A percentile compares a stretch with the other conserved stretches of the same genome.
phyloP scores from a whole-genome alignment of 768 basidiomycete genomes.

The Candolleomyces aberdarensis region DNA sequence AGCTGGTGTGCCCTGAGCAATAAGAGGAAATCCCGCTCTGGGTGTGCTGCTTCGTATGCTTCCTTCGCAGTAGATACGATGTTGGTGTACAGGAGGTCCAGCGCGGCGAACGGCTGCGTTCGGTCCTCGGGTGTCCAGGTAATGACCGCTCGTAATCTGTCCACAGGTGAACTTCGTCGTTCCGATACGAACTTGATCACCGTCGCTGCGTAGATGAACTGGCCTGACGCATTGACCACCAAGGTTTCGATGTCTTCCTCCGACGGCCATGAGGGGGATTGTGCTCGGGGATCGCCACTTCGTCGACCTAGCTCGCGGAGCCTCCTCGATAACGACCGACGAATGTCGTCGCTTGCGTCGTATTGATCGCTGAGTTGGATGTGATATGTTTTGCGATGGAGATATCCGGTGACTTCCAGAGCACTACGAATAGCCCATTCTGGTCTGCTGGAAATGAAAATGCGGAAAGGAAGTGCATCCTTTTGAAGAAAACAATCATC shows the following conservation, averaged over 20 bases:
- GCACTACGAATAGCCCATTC: neutral
- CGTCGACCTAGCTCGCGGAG: neutral
- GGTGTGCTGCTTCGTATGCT: neutral
- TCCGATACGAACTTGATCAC: too few relatives aligned
- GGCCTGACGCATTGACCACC: too few relatives aligned
- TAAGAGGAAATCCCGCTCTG: neutral
- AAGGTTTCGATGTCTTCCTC: too few relatives aligned
- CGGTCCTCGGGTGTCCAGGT: too few relatives aligned
- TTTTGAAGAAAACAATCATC: neutral
- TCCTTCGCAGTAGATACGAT: too few relatives aligned
- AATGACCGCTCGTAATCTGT: too few relatives aligned
- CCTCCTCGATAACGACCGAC: neutral
- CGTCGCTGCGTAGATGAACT: too few relatives aligned
- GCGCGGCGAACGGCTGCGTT: too few relatives aligned
- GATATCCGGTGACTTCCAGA: neutral
- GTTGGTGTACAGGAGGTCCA: too few relatives aligned
- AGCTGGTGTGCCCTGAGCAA: neutral
- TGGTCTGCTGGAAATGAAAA: neutral
- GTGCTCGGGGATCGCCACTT: neutral
- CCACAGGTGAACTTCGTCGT: too few relatives aligned
- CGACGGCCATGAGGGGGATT: too few relatives aligned
- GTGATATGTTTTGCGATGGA: neutral
- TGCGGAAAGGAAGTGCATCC: neutral
- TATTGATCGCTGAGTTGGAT: neutral
- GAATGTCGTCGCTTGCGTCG: neutral